Evolutionary conservation across 1,284 basidiomycete species (phyloP), one percentile per base, ranked within the genome.

Genomic region (Psilocybe mexicana): DNA sequence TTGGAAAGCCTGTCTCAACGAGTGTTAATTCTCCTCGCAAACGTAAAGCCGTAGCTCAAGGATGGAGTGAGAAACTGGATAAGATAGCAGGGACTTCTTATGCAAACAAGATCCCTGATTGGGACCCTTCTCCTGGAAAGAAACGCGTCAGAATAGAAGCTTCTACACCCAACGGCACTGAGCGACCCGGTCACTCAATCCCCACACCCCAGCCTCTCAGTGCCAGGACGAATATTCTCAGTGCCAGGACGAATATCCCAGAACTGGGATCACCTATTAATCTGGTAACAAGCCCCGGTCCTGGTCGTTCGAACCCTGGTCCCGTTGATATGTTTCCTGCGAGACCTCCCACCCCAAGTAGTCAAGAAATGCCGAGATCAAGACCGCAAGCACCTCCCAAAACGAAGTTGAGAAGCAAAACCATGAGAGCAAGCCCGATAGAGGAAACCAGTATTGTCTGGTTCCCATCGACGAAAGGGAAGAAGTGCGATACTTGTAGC

Each of bases 1-100:
- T 77, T 73, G 74, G 76, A 1, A 71, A 72, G 40, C 64, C 71
- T 2, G 56, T 65, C 0, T 76, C 74, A 2, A 77, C 78, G 3
- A 67, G 74, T n/a, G 69, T 70, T 11, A 71, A 69, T 50, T 73
- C 70, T 47, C 57, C 60, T 0, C 40, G 57, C 43, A 79, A 77
- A 65, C 69, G 73, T 33, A 76, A 75, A 65, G 63, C 61, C 10
- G 65, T 64, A 14, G 45, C 51, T 53, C 28, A 46, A 23, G 40
- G 43, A 6, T 44, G 36, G 42, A 45, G 46, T 14, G 24, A 28
- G 24, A 49, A 51, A 33, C 18, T 55, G 12, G 38, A 46, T 18
- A 11, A 43, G 14, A 14, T 51, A 24, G 12, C 14, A 18, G 49
- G n/a, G 36, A 52, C 18, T 35, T 10, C 26, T 43, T 8, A 2